Percentiles rank a stretch among this genome's conserved stretches.
Conservation (phyloP, 1,139 yeast species). For the Taphrina sp. region DNA sequence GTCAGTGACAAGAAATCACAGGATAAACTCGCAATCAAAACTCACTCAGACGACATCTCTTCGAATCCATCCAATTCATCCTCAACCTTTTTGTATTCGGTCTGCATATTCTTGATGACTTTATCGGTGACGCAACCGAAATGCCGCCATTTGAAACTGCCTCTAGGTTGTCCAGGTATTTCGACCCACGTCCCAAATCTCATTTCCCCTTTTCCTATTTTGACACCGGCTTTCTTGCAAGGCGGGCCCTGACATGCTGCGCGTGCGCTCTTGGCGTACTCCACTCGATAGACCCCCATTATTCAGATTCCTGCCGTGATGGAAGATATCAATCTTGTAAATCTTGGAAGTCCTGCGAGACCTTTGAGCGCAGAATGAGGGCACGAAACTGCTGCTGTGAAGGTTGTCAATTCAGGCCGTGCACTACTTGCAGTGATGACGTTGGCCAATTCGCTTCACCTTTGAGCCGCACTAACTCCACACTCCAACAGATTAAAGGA, state of each 20-base stretch:
- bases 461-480: too few species aligned
- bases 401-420: too few species aligned
- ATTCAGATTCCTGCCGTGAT: too few species aligned
- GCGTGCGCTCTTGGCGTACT: constrained; percentile 19
- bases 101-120: constrained; percentile 17
- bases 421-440: too few species aligned
- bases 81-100: constrained; percentile 5
- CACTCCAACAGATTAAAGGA: too few species aligned
- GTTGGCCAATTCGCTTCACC: too few species aligned
- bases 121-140: constrained; percentile 24
- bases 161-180: constrained; percentile 3
- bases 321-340: too few species aligned
- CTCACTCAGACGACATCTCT: constrained; percentile 4
- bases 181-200: constrained; percentile 31
- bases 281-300: constrained; percentile 10
- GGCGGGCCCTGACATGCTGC: constrained; percentile 20
- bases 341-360: too few species aligned
- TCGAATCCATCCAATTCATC: constrained; percentile 21
- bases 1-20: background rate
- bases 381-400: too few species aligned
- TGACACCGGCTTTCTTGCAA: constrained; percentile 18
- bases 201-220: constrained; percentile 27
- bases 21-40: background rate
- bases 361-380: too few species aligned
- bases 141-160: constrained; percentile 26